Conservation (phyloP, 176 grass and related monocot species). For the Triticum monococcum region DNA sequence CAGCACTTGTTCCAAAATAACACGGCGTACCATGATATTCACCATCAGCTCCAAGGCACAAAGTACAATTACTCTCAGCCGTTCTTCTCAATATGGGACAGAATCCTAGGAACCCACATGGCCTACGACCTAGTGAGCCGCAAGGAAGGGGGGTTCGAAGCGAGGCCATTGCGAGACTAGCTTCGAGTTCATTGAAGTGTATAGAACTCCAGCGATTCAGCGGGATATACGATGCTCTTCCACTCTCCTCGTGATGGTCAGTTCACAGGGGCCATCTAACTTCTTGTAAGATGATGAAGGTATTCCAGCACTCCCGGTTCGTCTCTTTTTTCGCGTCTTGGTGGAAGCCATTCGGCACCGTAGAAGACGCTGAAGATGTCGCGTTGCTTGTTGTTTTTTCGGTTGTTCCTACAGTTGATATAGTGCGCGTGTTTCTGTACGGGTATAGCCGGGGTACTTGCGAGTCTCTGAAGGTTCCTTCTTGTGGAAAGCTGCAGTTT, state of each 20-base stretch:
- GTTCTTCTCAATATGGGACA: slow-evolving; percentile 86
- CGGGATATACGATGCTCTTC: slow-evolving; percentile 8
- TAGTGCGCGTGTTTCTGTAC: too few species aligned
- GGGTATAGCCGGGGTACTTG: too few species aligned
- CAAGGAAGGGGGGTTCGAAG: slow-evolving; percentile 81
- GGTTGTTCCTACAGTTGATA: too few species aligned
- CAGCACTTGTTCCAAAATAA: slow-evolving; percentile 80
- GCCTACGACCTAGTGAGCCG: slow-evolving; percentile 50
- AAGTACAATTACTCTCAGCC: slow-evolving; percentile 92
- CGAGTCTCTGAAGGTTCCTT: too few species aligned
- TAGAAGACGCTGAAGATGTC: too few species aligned
- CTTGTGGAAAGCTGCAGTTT: slow-evolving; percentile 32
- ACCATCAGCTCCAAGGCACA: slow-evolving; percentile 82
- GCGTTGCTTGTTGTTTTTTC: too few species aligned
- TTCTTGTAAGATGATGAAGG: slow-evolving; percentile 15
- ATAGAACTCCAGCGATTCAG: slow-evolving; percentile 19
- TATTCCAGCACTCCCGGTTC: neutral
- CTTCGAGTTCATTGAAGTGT: slow-evolving; percentile 21
- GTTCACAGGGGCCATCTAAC: slow-evolving; percentile 17
- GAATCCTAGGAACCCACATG: slow-evolving; percentile 75
- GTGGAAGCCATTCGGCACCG: too few species aligned
- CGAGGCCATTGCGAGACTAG: slow-evolving; percentile 51
- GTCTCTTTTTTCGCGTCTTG: neutral
- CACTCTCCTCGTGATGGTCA: neutral
- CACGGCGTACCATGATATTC: slow-evolving; percentile 87